A percentile compares a stretch with the other conserved stretches of the same genome.
These are phyloP conservation scores for Passalora sequoiae DNA, from an alignment of 2,329 filamentous ascomycete genomes.

Conservation along the genomic window DNA sequence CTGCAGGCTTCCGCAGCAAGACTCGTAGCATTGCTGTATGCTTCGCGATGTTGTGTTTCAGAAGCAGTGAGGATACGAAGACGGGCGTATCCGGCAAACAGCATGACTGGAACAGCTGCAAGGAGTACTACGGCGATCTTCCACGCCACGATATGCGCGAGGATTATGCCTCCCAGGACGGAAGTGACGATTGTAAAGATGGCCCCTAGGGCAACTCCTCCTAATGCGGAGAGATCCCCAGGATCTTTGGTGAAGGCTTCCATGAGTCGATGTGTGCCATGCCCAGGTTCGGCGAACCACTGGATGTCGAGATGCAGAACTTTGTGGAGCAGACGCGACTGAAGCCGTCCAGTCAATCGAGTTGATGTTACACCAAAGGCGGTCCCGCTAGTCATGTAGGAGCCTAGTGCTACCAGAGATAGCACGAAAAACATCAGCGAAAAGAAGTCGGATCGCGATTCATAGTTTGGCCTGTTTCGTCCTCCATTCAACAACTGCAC, in stretches of 20 bases:
- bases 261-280: conserved; percentile 43
- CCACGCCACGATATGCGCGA: conserved; percentile 48
- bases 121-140: conserved; percentile 49
- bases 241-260: conserved; percentile 46
- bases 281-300: conserved; percentile 44
- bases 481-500: conserved; percentile 46
- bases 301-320: conserved; percentile 52
- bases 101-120: conserved; percentile 46
- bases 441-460: conserved; percentile 35
- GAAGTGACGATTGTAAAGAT: conserved; percentile 47
- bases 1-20: conserved; percentile 64
- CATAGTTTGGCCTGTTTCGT: conserved; percentile 19
- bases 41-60: conserved; percentile 58
- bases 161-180: conserved; percentile 44
- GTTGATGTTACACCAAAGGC: conserved; percentile 47
- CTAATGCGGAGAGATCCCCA: conserved; percentile 45
- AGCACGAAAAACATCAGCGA: conserved; percentile 52
- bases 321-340: conserved; percentile 45
- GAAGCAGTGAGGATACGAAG: conserved; percentile 51
- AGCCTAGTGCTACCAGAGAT: conserved; percentile 45
- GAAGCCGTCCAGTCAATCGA: conserved; percentile 41
- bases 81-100: conserved; percentile 44
- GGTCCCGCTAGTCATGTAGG: conserved; percentile 42
- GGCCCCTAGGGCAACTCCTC: conserved; percentile 47
- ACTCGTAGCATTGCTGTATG: conserved; percentile 59